phyloP scores from a whole-genome alignment of 768 basidiomycete species.

The Boletus vinaceobasis region DNA sequence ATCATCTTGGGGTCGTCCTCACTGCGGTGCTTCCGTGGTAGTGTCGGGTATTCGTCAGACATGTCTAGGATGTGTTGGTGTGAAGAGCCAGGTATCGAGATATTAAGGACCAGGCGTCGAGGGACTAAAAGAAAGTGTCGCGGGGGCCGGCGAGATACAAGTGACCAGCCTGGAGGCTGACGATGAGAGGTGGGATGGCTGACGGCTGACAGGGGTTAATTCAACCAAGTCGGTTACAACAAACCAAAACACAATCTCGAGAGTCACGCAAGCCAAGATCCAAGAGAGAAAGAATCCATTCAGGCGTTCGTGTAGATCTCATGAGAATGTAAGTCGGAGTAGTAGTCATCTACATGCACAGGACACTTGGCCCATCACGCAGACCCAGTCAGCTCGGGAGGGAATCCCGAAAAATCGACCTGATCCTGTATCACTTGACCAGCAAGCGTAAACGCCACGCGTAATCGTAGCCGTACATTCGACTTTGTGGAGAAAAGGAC shows the following conservation, averaged over 20 bases:
- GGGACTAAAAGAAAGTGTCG: not conserved
- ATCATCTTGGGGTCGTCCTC: conserved; percentile 61
- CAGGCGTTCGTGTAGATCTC: conserved; percentile 21
- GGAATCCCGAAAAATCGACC: conserved; percentile 91
- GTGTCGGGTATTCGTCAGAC: conserved; percentile 26
- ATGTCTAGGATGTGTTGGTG: conserved; percentile 23
- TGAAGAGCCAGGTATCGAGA: conserved; percentile 8
- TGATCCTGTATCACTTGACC: conserved; percentile 84
- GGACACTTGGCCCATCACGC: conserved; percentile 14
- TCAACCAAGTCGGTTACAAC: conserved; percentile 6
- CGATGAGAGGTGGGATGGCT: not conserved
- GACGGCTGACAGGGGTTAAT: conserved; percentile 24
- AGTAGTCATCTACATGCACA: conserved; percentile 16
- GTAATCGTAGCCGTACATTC: conserved; percentile 76
- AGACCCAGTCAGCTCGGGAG: conserved; percentile 62
- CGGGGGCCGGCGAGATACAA: not conserved
- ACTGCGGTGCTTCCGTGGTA: conserved; percentile 28
- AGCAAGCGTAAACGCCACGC: conserved; percentile 71
- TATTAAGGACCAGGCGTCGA: not conserved
- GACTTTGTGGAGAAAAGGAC: conserved; percentile 45
- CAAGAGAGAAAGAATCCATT: not conserved
- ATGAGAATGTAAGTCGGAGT: conserved; percentile 10
- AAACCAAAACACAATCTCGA: not conserved
- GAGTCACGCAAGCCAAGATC: not conserved
- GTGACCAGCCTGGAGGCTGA: conserved; percentile 16